Percentiles rank a stretch among this genome's conserved stretches.
These are phyloP conservation scores for Rhizophagus sp. DNA, from an alignment of 192 early-diverging fungal genomes.

Conservation along the genomic window DNA sequence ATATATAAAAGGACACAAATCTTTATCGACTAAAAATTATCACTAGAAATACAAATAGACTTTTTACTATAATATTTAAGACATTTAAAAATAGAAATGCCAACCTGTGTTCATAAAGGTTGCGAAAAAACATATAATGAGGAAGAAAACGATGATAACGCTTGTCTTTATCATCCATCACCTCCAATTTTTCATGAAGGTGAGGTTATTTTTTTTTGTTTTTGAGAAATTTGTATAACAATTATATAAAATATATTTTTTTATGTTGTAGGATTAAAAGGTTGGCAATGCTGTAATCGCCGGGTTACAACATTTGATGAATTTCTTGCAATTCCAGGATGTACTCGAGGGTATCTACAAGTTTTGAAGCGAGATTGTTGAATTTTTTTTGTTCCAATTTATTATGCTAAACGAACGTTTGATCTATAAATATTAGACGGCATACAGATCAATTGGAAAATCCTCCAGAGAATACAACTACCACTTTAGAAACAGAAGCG, in stretches of 20 bases:
- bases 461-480: constrained; percentile 33
- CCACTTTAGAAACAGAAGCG: constrained; percentile 32
- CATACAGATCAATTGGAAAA: constrained; percentile 52
- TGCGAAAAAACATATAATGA: constrained; percentile 87
- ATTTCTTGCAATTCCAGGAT: constrained; percentile 88
- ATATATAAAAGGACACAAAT: no score
- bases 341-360: constrained; percentile 46
- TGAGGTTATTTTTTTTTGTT: constrained; percentile 34
- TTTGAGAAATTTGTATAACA: neutral
- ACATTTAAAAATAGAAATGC: constrained; percentile 38
- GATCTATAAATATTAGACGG: constrained; percentile 49
- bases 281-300: constrained; percentile 94
- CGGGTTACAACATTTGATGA: constrained; percentile 90
- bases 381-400: neutral
- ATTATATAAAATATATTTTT: neutral
- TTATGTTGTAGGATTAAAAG: constrained; percentile 57
- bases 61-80: neutral
- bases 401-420: neutral
- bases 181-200: constrained; percentile 97
- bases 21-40: no score
- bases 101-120: constrained; percentile 73
- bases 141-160: constrained; percentile 68
- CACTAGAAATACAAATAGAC: no score
- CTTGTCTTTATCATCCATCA: constrained; percentile 88
- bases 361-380: neutral